These are phyloP conservation scores for Tolypocladium tropicale DNA, from an alignment of 2,329 filamentous ascomycete species.

Conservation along the genomic window DNA sequence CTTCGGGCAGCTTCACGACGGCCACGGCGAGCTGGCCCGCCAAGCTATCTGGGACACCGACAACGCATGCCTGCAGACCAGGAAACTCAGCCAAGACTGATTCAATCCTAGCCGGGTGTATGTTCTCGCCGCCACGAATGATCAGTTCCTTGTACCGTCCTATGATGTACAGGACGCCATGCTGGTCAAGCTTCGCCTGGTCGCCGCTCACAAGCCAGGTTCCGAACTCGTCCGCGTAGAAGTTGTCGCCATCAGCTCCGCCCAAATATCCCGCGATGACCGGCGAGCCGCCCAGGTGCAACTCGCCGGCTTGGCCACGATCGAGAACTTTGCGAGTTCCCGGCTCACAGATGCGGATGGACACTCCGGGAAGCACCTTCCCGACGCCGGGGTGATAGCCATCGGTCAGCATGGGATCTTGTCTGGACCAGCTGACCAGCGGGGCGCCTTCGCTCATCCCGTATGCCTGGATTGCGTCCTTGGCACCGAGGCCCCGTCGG, in stretches of 20 bases:
- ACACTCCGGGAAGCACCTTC: constrained; percentile 27
- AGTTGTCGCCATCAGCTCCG: constrained; percentile 13
- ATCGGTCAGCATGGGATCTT: constrained; percentile 16
- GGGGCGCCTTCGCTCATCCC: constrained; percentile 36
- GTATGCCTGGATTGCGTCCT: constrained; percentile 25
- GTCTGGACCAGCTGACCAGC: constrained; percentile 27
- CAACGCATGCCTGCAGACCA: constrained; percentile 26
- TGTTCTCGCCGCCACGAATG: constrained; percentile 34
- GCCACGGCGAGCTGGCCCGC: constrained; percentile 38
- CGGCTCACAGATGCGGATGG: constrained; percentile 24
- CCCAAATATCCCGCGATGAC: constrained; percentile 24
- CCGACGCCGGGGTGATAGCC: constrained; percentile 30
- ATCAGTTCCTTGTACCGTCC: constrained; percentile 35
- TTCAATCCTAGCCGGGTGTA: constrained; percentile 28
- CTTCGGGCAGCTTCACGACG: constrained; percentile 23
- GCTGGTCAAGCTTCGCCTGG: constrained; percentile 25
- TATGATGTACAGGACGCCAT: constrained; percentile 26
- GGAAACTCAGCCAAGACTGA: constrained; percentile 21
- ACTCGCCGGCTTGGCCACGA: constrained; percentile 24
- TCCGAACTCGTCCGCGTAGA: constrained; percentile 23
- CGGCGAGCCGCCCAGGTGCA: constrained; percentile 26
- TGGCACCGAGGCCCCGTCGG: constrained; percentile 18
- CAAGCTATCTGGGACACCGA: constrained; percentile 31
- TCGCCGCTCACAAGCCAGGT: constrained; percentile 31
- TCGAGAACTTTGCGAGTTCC: constrained; percentile 16